phyloP scores from a whole-genome alignment of 1,284 basidiomycete species.

The Mycosarcoma maydis region DNA sequence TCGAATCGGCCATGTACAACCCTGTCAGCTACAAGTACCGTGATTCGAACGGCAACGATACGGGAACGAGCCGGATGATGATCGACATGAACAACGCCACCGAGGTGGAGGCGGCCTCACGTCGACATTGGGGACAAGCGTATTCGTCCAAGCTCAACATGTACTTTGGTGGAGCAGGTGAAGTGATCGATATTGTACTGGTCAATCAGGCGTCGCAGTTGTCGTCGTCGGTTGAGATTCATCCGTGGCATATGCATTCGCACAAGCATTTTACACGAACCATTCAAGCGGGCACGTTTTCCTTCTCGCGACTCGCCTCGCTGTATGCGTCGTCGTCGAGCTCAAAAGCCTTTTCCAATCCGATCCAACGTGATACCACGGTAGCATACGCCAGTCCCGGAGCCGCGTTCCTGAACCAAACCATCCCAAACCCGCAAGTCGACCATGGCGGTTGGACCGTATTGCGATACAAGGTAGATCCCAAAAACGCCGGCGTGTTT shows the following conservation, averaged over 20 bases:
- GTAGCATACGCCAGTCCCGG: constrained; percentile 44
- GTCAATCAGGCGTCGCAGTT: constrained; percentile 33
- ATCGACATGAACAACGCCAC: not conserved
- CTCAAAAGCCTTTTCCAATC: constrained; percentile 2
- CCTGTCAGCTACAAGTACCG: constrained; percentile 4
- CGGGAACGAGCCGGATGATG: not conserved
- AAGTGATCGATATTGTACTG: constrained; percentile 55
- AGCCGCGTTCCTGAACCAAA: constrained; percentile 25
- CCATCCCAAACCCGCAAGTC: constrained; percentile 7
- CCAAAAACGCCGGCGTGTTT: constrained; percentile 23
- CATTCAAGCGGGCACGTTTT: constrained; percentile 43
- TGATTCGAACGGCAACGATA: not conserved
- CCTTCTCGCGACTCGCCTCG: too few relatives aligned
- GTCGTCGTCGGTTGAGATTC: constrained; percentile 26
- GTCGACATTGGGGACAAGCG: constrained; percentile 7
- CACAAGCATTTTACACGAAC: constrained; percentile 42
- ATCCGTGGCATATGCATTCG: constrained; percentile 55
- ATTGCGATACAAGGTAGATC: constrained; percentile 41
- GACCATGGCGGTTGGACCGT: constrained; percentile 49
- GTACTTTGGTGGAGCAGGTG: constrained; percentile 31
- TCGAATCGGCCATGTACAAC: constrained; percentile 16
- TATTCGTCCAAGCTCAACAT: constrained; percentile 20
- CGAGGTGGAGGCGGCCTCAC: constrained; percentile 1
- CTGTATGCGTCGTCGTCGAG: too few relatives aligned
- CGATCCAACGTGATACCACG: constrained; percentile 52